A percentile compares a stretch with the other conserved stretches of the same genome.
Evolutionary conservation across 1,284 basidiomycete species (phyloP).

Genomic region (Malassezia sp.): DNA sequence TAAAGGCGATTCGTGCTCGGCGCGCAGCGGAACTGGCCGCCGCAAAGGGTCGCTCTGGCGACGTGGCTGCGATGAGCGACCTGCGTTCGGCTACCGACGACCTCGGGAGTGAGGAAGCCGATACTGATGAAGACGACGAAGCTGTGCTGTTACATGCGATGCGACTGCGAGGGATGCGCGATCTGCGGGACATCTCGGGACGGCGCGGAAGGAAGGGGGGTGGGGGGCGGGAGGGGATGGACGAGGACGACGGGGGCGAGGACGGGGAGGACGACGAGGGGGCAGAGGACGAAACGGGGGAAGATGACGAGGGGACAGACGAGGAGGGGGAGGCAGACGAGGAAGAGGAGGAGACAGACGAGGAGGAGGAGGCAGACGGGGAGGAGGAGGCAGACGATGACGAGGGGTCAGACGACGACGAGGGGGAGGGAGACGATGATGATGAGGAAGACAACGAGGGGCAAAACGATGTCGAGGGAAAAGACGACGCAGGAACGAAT

Average conservation of each 20-base stretch:
- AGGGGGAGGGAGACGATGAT: slow-evolving; percentile 16
- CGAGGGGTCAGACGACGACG: slow-evolving; percentile 10
- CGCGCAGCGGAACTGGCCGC: neutral
- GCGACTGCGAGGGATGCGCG: slow-evolving; percentile 26
- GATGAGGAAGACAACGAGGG: slow-evolving; percentile 6
- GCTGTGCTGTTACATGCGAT: slow-evolving; percentile 36
- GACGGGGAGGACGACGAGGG: neutral
- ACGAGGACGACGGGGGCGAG: neutral
- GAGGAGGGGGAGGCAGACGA: slow-evolving; percentile 17
- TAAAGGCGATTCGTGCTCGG: neutral
- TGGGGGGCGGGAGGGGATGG: neutral
- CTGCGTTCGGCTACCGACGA: slow-evolving; percentile 6
- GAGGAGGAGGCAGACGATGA: slow-evolving; percentile 7
- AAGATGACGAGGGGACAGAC: slow-evolving; percentile 13
- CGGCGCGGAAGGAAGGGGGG: neutral
- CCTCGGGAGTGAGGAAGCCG: slow-evolving; percentile 16
- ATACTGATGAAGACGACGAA: slow-evolving; percentile 37
- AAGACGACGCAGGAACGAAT: too few species aligned
- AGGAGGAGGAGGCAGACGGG: neutral
- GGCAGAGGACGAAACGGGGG: slow-evolving; percentile 10
- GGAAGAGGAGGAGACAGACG: slow-evolving; percentile 12
- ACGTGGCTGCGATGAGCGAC: slow-evolving; percentile 1
- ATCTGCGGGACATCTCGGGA: too few species aligned
- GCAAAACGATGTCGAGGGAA: too few species aligned
- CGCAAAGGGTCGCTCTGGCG: too few species aligned